Conservation (phyloP, 2,329 filamentous ascomycete genomes). For the Aspergillus terreus region DNA sequence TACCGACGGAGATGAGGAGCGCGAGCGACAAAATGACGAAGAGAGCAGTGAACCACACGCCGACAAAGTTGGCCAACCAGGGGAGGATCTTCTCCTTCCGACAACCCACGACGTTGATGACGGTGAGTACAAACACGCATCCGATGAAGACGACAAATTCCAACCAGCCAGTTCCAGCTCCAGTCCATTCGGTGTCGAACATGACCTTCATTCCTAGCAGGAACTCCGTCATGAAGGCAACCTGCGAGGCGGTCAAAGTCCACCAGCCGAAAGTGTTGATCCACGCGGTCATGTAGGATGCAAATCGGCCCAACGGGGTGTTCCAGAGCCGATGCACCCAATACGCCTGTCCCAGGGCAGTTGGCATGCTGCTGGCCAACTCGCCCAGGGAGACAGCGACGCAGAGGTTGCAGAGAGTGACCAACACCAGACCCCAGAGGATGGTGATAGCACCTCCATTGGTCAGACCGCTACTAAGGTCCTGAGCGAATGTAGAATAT, state of each 20-base stretch:
- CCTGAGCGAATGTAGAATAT: constrained; percentile 57
- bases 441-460: constrained; percentile 65
- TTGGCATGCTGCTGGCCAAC: constrained; percentile 62
- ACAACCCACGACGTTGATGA: constrained; percentile 52
- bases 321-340: constrained; percentile 50
- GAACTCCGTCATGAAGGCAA: constrained; percentile 58
- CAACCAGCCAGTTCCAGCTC: constrained; percentile 48
- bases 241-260: constrained; percentile 53
- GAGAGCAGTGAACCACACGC: constrained; percentile 49
- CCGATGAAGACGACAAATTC: constrained; percentile 55
- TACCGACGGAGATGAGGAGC: constrained; percentile 51
- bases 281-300: constrained; percentile 57
- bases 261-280: constrained; percentile 61
- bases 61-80: constrained; percentile 56
- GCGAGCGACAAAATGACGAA: constrained; percentile 53
- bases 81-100: constrained; percentile 48
- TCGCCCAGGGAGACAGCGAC: constrained; percentile 66
- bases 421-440: constrained; percentile 64
- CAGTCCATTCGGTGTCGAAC: constrained; percentile 49
- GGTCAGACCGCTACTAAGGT: constrained; percentile 49
- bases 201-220: constrained; percentile 55
- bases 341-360: constrained; percentile 57
- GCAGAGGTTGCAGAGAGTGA: constrained; percentile 58
- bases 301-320: constrained; percentile 44
- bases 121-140: constrained; percentile 46